Percentiles rank a stretch among this genome's conserved stretches.
Evolutionary conservation across 1,139 yeast genomes (phyloP).

Genomic region (Hemisphaericaspora lyxosophila): DNA sequence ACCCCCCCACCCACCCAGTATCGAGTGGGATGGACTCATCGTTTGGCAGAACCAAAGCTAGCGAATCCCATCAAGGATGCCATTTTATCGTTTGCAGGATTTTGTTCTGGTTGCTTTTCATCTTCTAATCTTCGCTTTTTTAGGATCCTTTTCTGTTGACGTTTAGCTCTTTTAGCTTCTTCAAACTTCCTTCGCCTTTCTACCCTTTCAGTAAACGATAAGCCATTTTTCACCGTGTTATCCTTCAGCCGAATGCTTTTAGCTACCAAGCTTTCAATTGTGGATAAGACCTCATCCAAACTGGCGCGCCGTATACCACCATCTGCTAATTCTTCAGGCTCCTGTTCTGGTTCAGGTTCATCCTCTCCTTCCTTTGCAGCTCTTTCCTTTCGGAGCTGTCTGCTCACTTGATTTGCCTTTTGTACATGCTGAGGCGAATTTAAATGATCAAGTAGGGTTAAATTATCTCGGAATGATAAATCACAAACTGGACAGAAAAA

Average conservation of each 20-base stretch:
- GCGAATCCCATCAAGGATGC: slow-evolving; percentile 59
- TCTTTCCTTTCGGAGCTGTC: slow-evolving; percentile 5
- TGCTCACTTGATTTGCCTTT: slow-evolving; percentile 20
- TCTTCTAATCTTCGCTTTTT: slow-evolving; percentile 11
- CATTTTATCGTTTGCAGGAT: slow-evolving; percentile 26
- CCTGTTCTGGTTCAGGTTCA: slow-evolving; percentile 29
- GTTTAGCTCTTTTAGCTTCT: slow-evolving; percentile 30
- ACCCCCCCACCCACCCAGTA: background rate
- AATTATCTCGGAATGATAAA: slow-evolving; percentile 75
- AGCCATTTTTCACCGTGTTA: slow-evolving; percentile 6
- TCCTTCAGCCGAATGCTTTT: slow-evolving; percentile 20
- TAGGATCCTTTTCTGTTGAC: slow-evolving; percentile 24
- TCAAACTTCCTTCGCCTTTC: slow-evolving; percentile 43
- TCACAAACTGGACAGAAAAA: slow-evolving; percentile 81
- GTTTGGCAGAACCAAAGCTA: slow-evolving; percentile 41
- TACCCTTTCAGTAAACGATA: slow-evolving; percentile 43
- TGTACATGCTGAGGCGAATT: slow-evolving; percentile 64
- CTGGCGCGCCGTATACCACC: slow-evolving; percentile 37
- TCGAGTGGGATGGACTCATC: background rate
- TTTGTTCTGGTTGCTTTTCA: slow-evolving; percentile 9
- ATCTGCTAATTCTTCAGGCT: slow-evolving; percentile 29
- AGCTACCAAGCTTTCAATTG: slow-evolving; percentile 33
- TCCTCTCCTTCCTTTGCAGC: slow-evolving; percentile 22
- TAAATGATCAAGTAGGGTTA: slow-evolving; percentile 80
- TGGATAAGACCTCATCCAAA: slow-evolving; percentile 29